Percentiles rank a stretch among this genome's conserved stretches.
These are phyloP conservation scores for Peronospora farinosa DNA, from an alignment of 352 stramenopile genomes.

Conservation along the genomic window DNA sequence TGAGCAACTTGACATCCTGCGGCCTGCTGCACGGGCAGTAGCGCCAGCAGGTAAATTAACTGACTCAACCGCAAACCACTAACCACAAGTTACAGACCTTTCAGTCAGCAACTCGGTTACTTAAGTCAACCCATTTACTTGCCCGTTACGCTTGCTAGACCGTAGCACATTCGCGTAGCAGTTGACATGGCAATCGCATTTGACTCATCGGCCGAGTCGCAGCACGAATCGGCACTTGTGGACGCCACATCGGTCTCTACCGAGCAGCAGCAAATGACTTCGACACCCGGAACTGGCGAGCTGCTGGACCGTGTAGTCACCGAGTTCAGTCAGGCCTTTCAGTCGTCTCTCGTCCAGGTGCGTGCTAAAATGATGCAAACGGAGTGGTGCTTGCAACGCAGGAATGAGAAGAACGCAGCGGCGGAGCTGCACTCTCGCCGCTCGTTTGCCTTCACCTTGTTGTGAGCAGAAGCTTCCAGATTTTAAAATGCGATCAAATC, in stretches of 20 bases:
- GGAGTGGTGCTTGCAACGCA: not conserved
- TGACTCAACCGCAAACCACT: conserved; percentile 13
- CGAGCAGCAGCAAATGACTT: conserved; percentile 17
- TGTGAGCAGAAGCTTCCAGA: conserved; percentile 14
- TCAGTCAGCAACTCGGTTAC: conserved; percentile 10
- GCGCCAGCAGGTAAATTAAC: not conserved
- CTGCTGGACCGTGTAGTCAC: conserved; percentile 27
- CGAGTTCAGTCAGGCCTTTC: conserved; percentile 36
- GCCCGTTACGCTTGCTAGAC: not conserved
- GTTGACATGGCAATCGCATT: conserved; percentile 28
- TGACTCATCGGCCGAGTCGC: conserved; percentile 25
- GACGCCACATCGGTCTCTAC: conserved; percentile 12
- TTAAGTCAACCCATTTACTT: conserved; percentile 5
- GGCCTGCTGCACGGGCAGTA: not conserved
- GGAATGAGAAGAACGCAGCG: not conserved
- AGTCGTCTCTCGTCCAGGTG: conserved; percentile 34
- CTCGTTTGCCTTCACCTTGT: conserved; percentile 9
- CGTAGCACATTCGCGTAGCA: conserved; percentile 2
- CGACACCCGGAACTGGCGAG: conserved; percentile 20
- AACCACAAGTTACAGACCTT: not conserved
- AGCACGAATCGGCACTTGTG: conserved; percentile 24
- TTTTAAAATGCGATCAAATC: conserved; percentile 21
- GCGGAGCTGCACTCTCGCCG: not conserved
- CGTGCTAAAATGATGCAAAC: conserved; percentile 3
- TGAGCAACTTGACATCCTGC: conserved; percentile 24